A percentile compares a stretch with the other conserved stretches of the same genome.
Conservation (phyloP, 345 rosid genomes). For the Pistacia atlantica region DNA sequence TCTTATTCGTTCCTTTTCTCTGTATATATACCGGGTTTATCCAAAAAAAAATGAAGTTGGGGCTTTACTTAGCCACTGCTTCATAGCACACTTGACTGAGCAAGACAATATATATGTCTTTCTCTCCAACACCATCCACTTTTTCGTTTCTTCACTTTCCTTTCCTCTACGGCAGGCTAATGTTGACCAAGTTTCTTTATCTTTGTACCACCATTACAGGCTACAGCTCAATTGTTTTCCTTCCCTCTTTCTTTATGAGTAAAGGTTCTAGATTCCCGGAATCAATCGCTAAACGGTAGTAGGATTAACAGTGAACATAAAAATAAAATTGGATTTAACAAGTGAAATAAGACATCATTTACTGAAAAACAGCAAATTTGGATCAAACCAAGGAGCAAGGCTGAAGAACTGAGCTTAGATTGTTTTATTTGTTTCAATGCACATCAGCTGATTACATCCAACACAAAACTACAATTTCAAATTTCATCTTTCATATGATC, state of each 20-base stretch:
- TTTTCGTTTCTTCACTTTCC: no score
- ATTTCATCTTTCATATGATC: background rate
- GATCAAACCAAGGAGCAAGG: background rate
- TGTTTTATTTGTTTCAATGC: background rate
- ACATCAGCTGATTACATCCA: slow-evolving; percentile 14
- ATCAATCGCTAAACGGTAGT: background rate
- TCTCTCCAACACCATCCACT: no score
- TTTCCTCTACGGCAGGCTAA: no score
- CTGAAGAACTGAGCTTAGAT: background rate
- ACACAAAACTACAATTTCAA: background rate
- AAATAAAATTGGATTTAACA: background rate
- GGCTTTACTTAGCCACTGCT: no score
- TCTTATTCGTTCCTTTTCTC: no score
- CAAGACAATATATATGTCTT: no score
- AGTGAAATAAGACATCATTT: background rate
- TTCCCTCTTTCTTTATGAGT: background rate
- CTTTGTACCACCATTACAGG: background rate
- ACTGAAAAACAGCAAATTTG: background rate
- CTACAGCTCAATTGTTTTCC: background rate
- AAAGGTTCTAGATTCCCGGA: background rate
- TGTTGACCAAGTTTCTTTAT: no score
- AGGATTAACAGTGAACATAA: background rate
- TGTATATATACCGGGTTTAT: no score
- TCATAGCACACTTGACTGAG: no score
- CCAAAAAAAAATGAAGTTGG: no score